Evolutionary conservation across 768 basidiomycete species (phyloP).

Genomic region (Gautieria morchelliformis): DNA sequence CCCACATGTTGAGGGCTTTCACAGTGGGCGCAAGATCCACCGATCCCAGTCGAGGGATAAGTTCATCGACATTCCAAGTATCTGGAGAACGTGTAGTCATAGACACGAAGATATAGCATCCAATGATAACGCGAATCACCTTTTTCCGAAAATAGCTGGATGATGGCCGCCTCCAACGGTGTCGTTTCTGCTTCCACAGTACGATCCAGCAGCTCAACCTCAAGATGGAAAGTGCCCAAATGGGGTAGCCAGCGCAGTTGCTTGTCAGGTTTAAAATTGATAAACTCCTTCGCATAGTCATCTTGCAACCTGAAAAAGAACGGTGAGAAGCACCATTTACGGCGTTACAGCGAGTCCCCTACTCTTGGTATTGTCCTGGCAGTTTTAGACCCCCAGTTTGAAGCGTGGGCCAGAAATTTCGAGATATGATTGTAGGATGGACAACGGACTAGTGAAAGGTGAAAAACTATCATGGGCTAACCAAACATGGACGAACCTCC

Average conservation of each 20-base stretch:
- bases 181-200: constrained; percentile 65
- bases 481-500: constrained; percentile 32
- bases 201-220: constrained; percentile 77
- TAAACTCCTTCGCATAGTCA: constrained; percentile 67
- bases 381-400: constrained; percentile 64
- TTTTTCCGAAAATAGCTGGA: constrained; percentile 74
- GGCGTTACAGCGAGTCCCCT: constrained; percentile 15
- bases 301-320: constrained; percentile 50
- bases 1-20: constrained; percentile 77
- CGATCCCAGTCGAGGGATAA: constrained; percentile 53
- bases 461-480: neutral
- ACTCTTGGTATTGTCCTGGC: constrained; percentile 82
- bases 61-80: constrained; percentile 61
- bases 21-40: constrained; percentile 55
- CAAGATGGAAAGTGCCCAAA: constrained; percentile 74
- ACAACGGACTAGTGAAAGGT: constrained; percentile 40
- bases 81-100: constrained; percentile 29
- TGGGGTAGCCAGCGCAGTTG: constrained; percentile 82
- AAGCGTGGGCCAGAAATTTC: constrained; percentile 90
- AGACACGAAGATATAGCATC: neutral
- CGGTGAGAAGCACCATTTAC: neutral
- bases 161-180: constrained; percentile 84
- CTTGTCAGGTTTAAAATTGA: constrained; percentile 88
- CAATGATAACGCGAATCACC: constrained; percentile 25
- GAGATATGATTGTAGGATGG: constrained; percentile 86